Evolutionary conservation across 208 protist genomes (phyloP).

Genomic region (Angomonas desouzai): DNA sequence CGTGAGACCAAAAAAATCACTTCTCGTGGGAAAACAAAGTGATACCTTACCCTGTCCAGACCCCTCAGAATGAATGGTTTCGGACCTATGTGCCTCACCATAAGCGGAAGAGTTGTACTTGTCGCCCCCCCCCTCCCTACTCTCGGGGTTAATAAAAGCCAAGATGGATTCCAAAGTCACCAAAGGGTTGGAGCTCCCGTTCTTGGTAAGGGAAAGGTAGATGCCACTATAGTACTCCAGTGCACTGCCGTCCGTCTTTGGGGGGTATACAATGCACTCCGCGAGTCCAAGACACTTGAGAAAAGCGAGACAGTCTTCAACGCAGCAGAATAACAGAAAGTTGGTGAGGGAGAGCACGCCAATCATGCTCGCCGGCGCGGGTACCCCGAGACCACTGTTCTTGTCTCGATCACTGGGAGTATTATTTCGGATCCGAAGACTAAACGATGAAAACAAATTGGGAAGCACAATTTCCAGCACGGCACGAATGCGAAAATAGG

Average conservation of each 20-base stretch:
- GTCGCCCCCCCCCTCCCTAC: too few relatives aligned
- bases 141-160: background rate
- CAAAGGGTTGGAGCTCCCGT: background rate
- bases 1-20: conserved; percentile 65
- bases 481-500: conserved; percentile 75
- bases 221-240: background rate
- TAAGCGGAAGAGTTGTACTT: too few relatives aligned
- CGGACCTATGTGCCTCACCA: too few relatives aligned
- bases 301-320: background rate
- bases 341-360: conserved; percentile 26
- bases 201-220: background rate
- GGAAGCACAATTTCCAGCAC: conserved; percentile 76
- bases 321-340: conserved; percentile 21
- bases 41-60: conserved; percentile 35
- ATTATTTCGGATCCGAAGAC: conserved; percentile 44
- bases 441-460: conserved; percentile 57
- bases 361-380: conserved; percentile 1
- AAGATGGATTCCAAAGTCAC: background rate
- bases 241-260: background rate
- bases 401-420: background rate
- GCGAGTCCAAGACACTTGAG: background rate
- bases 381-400: background rate
- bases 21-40: conserved; percentile 61
- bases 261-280: background rate
- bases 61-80: too few relatives aligned